These are phyloP conservation scores for Fusarium odoratissimum DNA, from an alignment of 2,329 filamentous ascomycete genomes.

Conservation along the genomic window DNA sequence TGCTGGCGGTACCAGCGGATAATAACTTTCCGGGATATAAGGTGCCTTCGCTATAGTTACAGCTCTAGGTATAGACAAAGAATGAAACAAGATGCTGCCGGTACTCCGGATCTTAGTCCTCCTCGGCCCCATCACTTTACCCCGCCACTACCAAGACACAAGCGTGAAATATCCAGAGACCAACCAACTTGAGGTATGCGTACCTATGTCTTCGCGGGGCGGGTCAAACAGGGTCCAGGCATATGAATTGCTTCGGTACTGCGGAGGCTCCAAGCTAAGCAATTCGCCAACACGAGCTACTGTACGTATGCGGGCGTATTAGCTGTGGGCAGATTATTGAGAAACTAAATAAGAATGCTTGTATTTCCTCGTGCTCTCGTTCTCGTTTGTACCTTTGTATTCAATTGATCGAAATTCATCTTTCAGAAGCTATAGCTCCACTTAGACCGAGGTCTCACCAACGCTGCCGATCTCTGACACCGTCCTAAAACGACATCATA, in stretches of 20 bases:
- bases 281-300: slow-evolving; percentile 24
- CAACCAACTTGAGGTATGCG: neutral
- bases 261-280: slow-evolving; percentile 26
- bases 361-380: slow-evolving; percentile 6
- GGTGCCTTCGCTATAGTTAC: neutral
- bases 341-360: slow-evolving; percentile 32
- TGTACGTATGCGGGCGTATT: slow-evolving; percentile 17
- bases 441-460: slow-evolving; percentile 24
- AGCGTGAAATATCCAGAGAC: slow-evolving; percentile 4
- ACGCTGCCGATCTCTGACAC: neutral
- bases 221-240: slow-evolving; percentile 9
- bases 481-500: neutral
- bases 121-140: slow-evolving; percentile 27
- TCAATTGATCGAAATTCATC: neutral
- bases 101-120: slow-evolving; percentile 16
- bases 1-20: neutral
- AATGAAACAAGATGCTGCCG: slow-evolving; percentile 6
- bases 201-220: slow-evolving; percentile 20
- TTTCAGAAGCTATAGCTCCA: slow-evolving; percentile 25
- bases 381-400: neutral
- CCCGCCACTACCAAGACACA: slow-evolving; percentile 39
- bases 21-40: neutral
- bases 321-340: slow-evolving; percentile 4
- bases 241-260: slow-evolving; percentile 35
- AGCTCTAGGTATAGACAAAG: neutral